Base-by-base conservation (phyloP, 371 early-diverging fungal genomes). In the Syncephalastrum sp. region DNA sequence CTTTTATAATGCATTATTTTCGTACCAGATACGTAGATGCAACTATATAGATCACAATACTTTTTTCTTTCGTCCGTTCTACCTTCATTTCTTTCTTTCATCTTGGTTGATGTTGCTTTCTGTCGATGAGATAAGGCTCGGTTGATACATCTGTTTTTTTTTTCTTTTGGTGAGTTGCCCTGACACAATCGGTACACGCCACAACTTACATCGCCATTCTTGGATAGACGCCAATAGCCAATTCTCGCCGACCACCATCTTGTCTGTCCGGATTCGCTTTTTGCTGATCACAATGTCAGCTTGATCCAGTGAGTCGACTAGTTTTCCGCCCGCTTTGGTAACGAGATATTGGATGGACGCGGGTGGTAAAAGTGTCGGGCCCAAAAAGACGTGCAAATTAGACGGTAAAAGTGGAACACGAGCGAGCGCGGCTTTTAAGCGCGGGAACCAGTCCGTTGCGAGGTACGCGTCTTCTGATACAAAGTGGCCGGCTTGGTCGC, bases 191-290 rank as follows among this genome's bases (percentile, higher is more conserved):
- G 2, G 38, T 12, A 12, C 38, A 33, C 12, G 38, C 8, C 8
- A 33, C 10, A 33, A 50, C 61, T 61, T 61, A 61, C 61, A 61
- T 61, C 53, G 47, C 61, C 61, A 61, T 41, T 47, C 51, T 33
- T 50, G 50, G 42, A 56, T 61, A 47, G 54, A 61, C 21, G 49
- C 25, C 7, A 61, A 27, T 24, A 61, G 14, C 61, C 61, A 61
- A 24, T 61, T 54, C 42, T 56, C 61, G 14, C 46, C 52, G 17
- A 61, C 47, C 1, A 51, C 47, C 3, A 56, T 45, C 42, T 46
- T 56, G 29, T 61, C 52, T 0, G 52, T 48, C 4, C 25, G 41
- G 23, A 55, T 27, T 24, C 43, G 25, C 5, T 44, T 14, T 13
- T 61, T 61, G 19, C 61, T 61, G 19, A 61, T 56, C 10, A 61